Conservation (phyloP, 2,329 filamentous ascomycete genomes). For the Neonectria hederae region DNA sequence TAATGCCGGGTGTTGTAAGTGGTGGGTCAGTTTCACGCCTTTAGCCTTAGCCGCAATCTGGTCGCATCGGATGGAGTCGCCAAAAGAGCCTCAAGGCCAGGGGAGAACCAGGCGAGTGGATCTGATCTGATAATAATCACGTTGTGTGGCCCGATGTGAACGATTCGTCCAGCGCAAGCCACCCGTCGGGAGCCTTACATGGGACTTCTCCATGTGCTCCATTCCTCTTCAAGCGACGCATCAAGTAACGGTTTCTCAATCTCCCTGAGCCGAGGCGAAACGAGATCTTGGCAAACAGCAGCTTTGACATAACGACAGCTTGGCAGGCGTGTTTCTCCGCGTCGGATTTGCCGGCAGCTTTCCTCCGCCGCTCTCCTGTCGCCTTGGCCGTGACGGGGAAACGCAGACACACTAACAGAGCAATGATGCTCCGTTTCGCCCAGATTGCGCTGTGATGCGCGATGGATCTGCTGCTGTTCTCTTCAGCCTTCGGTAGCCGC, state of each 20-base stretch:
- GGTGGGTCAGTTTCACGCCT: slow-evolving; percentile 19
- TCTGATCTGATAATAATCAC: slow-evolving; percentile 37
- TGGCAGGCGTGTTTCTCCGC: background rate
- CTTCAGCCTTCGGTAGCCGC: slow-evolving; percentile 18
- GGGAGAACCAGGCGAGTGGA: slow-evolving; percentile 28
- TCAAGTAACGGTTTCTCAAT: background rate
- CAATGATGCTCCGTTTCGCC: slow-evolving; percentile 11
- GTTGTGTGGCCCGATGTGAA: slow-evolving; percentile 28
- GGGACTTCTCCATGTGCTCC: background rate
- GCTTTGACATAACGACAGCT: background rate
- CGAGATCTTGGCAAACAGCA: background rate
- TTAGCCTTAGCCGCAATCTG: slow-evolving; percentile 27
- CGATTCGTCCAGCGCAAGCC: slow-evolving; percentile 28
- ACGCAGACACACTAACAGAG: background rate
- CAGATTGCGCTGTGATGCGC: background rate
- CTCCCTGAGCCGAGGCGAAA: background rate
- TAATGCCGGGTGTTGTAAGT: slow-evolving; percentile 37
- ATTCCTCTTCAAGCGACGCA: slow-evolving; percentile 4
- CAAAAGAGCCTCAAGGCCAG: slow-evolving; percentile 29
- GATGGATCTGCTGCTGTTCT: background rate
- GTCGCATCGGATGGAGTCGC: slow-evolving; percentile 32
- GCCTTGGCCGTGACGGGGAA: background rate
- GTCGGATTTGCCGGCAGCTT: background rate
- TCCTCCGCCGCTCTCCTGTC: background rate
- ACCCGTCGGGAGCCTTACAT: slow-evolving; percentile 21